These are phyloP conservation scores for Cutaneotrichosporon spelunceum DNA, from an alignment of 1,284 basidiomycete genomes.

Conservation along the genomic window DNA sequence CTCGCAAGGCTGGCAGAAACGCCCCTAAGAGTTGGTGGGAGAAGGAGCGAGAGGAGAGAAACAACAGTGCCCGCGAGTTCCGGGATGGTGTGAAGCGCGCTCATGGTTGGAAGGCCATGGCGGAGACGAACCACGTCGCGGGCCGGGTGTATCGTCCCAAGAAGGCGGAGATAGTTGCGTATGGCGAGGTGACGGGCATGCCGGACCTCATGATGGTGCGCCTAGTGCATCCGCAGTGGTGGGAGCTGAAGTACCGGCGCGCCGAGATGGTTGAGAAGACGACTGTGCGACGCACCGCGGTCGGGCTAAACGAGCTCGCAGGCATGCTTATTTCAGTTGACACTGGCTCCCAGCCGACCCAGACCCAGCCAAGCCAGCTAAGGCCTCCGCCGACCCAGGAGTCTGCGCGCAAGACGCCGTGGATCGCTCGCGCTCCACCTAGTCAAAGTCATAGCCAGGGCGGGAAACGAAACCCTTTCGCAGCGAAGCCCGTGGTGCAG, in stretches of 20 bases:
- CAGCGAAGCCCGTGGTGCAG: background rate
- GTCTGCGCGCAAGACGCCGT: background rate
- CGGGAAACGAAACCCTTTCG: background rate
- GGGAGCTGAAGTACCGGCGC: constrained; percentile 13
- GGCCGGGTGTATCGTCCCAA: background rate
- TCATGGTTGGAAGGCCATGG: background rate
- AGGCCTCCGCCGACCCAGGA: background rate
- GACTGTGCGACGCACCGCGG: background rate
- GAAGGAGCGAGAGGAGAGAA: constrained; percentile 9
- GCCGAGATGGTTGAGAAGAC: background rate
- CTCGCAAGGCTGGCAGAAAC: constrained; percentile 9
- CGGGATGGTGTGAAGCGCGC: constrained; percentile 5
- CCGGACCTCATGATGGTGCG: constrained; percentile 38
- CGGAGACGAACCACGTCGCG: background rate
- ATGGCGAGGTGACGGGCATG: background rate
- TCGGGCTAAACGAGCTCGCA: background rate
- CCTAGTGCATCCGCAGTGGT: constrained; percentile 35
- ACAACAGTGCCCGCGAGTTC: constrained; percentile 12
- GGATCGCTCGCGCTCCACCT: background rate
- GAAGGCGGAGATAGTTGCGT: background rate
- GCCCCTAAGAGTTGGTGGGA: constrained; percentile 16
- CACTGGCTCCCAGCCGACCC: background rate
- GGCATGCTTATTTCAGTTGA: background rate
- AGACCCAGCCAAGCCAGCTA: background rate
- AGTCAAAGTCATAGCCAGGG: background rate